Conservation (phyloP, 2,329 filamentous ascomycete species). For the Amylocarpus encephaloides region DNA sequence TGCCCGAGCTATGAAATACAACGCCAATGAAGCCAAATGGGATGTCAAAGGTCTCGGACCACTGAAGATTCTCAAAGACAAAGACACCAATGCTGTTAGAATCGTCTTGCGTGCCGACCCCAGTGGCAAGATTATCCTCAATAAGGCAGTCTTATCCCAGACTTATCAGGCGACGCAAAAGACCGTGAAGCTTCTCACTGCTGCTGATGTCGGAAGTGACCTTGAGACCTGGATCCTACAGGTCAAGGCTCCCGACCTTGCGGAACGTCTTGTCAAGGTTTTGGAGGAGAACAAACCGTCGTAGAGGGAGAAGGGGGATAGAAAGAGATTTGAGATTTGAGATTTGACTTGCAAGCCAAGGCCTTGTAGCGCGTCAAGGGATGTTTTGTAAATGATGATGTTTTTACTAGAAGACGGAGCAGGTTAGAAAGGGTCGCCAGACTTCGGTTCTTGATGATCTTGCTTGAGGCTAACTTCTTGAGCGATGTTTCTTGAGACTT, state of each 20-base stretch:
- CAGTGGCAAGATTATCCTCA: slow-evolving; percentile 66
- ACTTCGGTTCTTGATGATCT: no score
- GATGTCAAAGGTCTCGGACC: slow-evolving; percentile 63
- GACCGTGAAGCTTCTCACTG: slow-evolving; percentile 52
- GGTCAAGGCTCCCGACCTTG: slow-evolving; percentile 51
- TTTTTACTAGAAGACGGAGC: no score
- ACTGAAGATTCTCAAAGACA: slow-evolving; percentile 67
- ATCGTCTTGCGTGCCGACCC: slow-evolving; percentile 70
- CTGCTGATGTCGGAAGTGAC: slow-evolving; percentile 50
- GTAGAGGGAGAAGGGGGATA: background rate
- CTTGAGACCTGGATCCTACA: slow-evolving; percentile 67
- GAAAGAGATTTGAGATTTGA: no score
- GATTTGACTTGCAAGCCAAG: no score
- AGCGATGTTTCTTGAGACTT: no score
- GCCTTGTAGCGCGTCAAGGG: no score
- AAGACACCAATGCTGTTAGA: slow-evolving; percentile 58
- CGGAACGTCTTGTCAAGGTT: slow-evolving; percentile 41
- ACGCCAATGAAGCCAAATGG: slow-evolving; percentile 55
- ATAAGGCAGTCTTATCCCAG: slow-evolving; percentile 57
- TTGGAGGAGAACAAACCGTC: slow-evolving; percentile 43
- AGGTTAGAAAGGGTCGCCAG: no score
- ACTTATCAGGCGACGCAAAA: slow-evolving; percentile 58
- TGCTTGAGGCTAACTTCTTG: no score
- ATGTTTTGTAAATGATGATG: no score
- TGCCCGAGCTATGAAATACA: slow-evolving; percentile 62